These are phyloP conservation scores for Tephrocybe rancida DNA, from an alignment of 768 basidiomycete genomes.

Conservation along the genomic window DNA sequence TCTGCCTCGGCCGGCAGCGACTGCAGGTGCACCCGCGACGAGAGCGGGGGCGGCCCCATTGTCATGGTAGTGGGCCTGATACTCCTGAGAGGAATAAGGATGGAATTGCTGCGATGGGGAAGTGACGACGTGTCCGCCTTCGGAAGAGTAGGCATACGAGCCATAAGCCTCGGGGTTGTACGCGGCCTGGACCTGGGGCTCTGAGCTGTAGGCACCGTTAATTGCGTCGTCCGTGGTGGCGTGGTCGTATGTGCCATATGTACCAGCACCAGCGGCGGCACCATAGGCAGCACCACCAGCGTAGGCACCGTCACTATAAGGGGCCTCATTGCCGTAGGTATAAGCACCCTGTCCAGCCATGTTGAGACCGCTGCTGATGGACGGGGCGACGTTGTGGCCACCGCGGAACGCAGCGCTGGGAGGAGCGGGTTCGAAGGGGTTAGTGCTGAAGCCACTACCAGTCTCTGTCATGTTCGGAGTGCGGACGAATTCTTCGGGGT, in stretches of 20 bases:
- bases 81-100: conserved; percentile 20
- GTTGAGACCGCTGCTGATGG: conserved; percentile 30
- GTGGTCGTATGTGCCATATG: conserved; percentile 31
- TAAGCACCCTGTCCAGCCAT: conserved; percentile 44
- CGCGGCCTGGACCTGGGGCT: conserved; percentile 37
- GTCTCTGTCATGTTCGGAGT: conserved; percentile 24
- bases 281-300: not conserved
- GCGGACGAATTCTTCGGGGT: conserved; percentile 27
- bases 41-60: conserved; percentile 17
- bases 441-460: conserved; percentile 20
- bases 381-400: conserved; percentile 27
- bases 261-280: conserved; percentile 4
- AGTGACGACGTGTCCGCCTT: conserved; percentile 34
- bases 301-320: conserved; percentile 2
- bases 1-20: conserved; percentile 21
- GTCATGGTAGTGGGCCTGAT: conserved; percentile 24
- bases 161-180: conserved; percentile 49
- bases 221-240: conserved; percentile 26
- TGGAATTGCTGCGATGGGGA: conserved; percentile 26
- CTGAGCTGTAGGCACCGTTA: conserved; percentile 41
- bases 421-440: conserved; percentile 24
- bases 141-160: conserved; percentile 37
- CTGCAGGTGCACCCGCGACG: conserved; percentile 24
- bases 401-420: conserved; percentile 31
- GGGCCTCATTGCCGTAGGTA: conserved; percentile 20